Evolutionary conservation across 225 moss, liverwort and hornwort species (phyloP), one percentile per base, ranked within the genome.

Genomic region (Pseudisothecium myosuroides): DNA sequence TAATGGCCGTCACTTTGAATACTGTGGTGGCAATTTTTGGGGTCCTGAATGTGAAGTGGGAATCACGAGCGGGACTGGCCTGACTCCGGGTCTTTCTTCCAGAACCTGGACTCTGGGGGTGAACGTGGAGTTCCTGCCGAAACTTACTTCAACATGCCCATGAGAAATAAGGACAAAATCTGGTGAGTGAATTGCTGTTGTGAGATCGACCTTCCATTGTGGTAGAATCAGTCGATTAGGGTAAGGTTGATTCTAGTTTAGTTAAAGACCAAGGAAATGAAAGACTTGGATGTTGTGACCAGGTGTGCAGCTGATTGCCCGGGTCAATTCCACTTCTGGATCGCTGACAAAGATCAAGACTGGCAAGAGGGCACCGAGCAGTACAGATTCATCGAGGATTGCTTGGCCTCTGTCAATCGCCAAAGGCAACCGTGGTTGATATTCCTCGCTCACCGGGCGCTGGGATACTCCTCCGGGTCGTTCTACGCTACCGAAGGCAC

Each of bases 291-390:
- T 78, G 63, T 74, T 75, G 37, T 64, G n/a, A n/a, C 82, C 92
- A 97, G 95, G 95, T 96, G 95, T 85, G 67, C 89, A 17, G 91
- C 91, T 27, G 93, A 94, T 78, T 96, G 89, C n/a, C n/a, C n/a
- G 89, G 97, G 97, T 63, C 91, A 95, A 88, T 97, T 97, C 81
- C 95, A 95, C 64, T 96, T 97, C 32, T 96, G 97, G 83, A 80
- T 96, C 49, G 95, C 88, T 21, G 92, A 94, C 80, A 81, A 94
- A 9, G 96, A 96, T 90, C 85, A 92, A 17, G 97, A 97, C 77
- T 97, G 95, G 97, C 88, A 94, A 66, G 90, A 91, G 82, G 95
- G 96, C 82, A 94, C 94, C 29, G 92, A 94, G 36, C 95, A 97
- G 52, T 95, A 93, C 69, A 91, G 85, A 65, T 95, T 95, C 84